phyloP scores from a whole-genome alignment of 768 basidiomycete species.

The Amyloporia xantha region DNA sequence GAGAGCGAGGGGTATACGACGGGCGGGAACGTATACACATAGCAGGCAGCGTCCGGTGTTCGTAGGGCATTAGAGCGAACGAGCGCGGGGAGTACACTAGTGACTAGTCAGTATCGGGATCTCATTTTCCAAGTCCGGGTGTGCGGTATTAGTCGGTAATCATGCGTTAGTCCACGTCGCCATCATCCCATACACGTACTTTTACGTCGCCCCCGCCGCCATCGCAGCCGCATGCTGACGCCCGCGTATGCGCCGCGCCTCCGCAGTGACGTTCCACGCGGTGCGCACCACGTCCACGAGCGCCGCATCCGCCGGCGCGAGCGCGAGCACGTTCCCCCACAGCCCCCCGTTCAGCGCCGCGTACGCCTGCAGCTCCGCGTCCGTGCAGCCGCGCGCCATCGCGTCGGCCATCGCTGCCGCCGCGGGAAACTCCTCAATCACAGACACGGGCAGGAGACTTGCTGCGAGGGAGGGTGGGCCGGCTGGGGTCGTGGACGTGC shows the following conservation, averaged over 20 bases:
- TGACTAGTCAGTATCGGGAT: no score
- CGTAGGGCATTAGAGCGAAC: neutral
- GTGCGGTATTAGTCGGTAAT: no score
- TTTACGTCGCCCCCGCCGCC: constrained; percentile 1
- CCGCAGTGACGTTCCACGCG: constrained; percentile 71
- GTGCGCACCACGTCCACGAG: constrained; percentile 46
- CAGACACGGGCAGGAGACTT: constrained; percentile 45
- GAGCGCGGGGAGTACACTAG: neutral
- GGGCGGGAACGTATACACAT: neutral
- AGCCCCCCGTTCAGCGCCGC: constrained; percentile 47
- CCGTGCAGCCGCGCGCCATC: constrained; percentile 30
- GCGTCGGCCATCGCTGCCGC: constrained; percentile 48
- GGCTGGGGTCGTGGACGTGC: neutral
- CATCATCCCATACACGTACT: neutral
- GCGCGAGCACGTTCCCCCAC: constrained; percentile 56
- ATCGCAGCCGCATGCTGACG: neutral
- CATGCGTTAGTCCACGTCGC: neutral
- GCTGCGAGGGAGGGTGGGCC: constrained; percentile 33
- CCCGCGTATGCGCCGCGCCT: constrained; percentile 38
- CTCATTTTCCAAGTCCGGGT: no score
- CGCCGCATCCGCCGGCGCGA: constrained; percentile 40
- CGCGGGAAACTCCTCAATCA: constrained; percentile 55
- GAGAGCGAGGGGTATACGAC: constrained; percentile 1
- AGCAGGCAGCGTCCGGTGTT: neutral
- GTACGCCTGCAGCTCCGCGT: constrained; percentile 29